phyloP scores from a whole-genome alignment of 768 basidiomycete species.

The Podaxis sp. region DNA sequence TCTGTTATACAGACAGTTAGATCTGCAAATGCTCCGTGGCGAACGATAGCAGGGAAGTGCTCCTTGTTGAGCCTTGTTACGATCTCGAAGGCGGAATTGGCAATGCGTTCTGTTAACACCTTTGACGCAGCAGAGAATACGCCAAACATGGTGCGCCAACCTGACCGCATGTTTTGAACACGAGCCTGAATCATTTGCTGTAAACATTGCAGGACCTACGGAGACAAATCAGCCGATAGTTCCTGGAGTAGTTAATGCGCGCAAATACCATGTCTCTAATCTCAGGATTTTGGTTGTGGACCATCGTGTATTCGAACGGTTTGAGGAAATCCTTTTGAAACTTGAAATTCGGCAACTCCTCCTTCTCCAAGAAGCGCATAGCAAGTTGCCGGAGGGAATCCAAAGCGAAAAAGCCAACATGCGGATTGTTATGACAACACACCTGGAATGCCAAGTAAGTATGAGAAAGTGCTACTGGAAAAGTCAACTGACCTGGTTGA shows the following conservation, averaged over 20 bases:
- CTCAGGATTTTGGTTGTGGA: slow-evolving; percentile 93
- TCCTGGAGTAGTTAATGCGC: background rate
- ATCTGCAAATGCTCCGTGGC: slow-evolving; percentile 93
- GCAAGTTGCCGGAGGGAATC: slow-evolving; percentile 95
- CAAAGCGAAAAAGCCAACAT: slow-evolving; percentile 94
- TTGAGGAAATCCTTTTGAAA: slow-evolving; percentile 99
- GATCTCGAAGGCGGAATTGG: slow-evolving; percentile 92
- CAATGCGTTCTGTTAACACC: slow-evolving; percentile 81
- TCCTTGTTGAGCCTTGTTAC: slow-evolving; percentile 88
- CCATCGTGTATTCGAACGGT: slow-evolving; percentile 98
- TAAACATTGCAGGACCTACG: slow-evolving; percentile 90
- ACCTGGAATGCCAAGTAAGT: slow-evolving; percentile 49
- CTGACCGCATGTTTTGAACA: slow-evolving; percentile 92
- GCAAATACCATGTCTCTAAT: slow-evolving; percentile 85
- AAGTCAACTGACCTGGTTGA: slow-evolving; percentile 75
- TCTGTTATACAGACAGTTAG: slow-evolving; percentile 96
- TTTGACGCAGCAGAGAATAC: slow-evolving; percentile 97
- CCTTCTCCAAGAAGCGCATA: slow-evolving; percentile 98
- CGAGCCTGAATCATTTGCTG: slow-evolving; percentile 98
- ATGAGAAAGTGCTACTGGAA: background rate
- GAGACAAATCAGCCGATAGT: background rate
- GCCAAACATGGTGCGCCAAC: slow-evolving; percentile 99
- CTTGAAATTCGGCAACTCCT: slow-evolving; percentile 96
- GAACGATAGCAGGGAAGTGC: slow-evolving; percentile 88
- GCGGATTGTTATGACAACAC: slow-evolving; percentile 96